Evolutionary conservation across 148 eudicot genomes (phyloP).

Genomic region (Rheum nobile): DNA sequence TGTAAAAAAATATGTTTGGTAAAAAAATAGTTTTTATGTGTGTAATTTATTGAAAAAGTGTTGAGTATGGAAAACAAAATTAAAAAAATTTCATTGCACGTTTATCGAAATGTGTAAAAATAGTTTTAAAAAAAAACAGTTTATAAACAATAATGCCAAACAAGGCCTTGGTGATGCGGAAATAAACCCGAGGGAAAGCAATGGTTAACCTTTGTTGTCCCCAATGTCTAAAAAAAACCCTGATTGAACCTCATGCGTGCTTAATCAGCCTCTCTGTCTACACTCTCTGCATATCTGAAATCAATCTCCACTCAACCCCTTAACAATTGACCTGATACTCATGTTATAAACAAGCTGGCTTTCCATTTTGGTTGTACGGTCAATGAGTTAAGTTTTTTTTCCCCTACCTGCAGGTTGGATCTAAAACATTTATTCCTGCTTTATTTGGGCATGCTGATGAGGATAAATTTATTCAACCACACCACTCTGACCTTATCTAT

Average conservation of each 20-base stretch:
- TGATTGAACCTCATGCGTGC: not conserved
- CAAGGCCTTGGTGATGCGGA: not conserved
- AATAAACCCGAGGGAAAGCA: not conserved
- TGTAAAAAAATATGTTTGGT: too few species aligned
- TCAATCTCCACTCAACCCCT: not conserved
- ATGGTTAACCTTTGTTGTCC: not conserved
- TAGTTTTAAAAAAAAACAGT: too few species aligned
- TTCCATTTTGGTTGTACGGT: not conserved
- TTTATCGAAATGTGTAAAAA: too few species aligned
- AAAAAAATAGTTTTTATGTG: too few species aligned
- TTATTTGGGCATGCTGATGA: constrained; percentile 85
- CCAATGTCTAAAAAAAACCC: not conserved
- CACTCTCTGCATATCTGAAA: not conserved
- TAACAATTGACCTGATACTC: not conserved
- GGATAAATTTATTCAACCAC: constrained; percentile 73
- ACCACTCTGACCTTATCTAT: constrained; percentile 65
- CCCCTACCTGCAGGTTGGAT: constrained; percentile 47
- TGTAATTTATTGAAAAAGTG: too few species aligned
- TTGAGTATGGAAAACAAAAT: too few species aligned
- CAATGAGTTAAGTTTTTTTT: not conserved
- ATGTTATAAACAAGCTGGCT: not conserved
- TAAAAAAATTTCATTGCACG: too few species aligned
- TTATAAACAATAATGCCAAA: too few species aligned
- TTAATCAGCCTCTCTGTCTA: not conserved
- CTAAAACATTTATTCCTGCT: constrained; percentile 73